These are phyloP conservation scores for Crassisporium funariophilum DNA, from an alignment of 768 basidiomycete species.

Conservation along the genomic window DNA sequence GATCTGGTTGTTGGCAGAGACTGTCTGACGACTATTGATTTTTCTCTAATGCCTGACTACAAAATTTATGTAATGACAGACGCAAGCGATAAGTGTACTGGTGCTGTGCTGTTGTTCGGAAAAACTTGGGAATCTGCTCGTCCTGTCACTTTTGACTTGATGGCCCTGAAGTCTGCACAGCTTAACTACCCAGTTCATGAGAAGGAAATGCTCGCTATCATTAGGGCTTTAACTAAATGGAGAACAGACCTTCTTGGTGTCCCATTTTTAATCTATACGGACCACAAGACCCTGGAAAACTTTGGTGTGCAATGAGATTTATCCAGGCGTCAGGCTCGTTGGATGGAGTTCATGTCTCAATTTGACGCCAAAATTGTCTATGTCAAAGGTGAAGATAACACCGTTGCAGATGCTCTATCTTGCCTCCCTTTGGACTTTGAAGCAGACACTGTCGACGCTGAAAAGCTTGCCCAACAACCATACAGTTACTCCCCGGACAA, in stretches of 20 bases:
- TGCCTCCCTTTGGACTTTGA: no score
- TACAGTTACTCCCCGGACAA: no score
- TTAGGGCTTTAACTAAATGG: constrained; percentile 32
- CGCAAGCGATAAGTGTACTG: constrained; percentile 29
- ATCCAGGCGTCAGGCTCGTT: constrained; percentile 30
- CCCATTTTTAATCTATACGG: constrained; percentile 30
- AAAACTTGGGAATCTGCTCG: constrained; percentile 31
- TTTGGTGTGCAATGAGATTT: constrained; percentile 35
- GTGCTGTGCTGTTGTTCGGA: constrained; percentile 34
- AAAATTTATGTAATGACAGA: constrained; percentile 37
- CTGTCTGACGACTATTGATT: constrained; percentile 18
- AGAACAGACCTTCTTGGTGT: constrained; percentile 22
- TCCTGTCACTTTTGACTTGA: constrained; percentile 36
- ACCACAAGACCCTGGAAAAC: constrained; percentile 38
- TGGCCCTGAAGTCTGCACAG: constrained; percentile 25
- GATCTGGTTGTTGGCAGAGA: constrained; percentile 9
- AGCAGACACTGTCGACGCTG: no score
- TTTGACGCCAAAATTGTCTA: constrained; percentile 38
- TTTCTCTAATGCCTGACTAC: constrained; percentile 20
- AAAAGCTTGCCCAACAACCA: no score
- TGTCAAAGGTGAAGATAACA: constrained; percentile 35
- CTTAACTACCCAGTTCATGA: constrained; percentile 40
- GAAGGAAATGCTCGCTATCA: constrained; percentile 39
- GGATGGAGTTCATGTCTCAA: constrained; percentile 37
- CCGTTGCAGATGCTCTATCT: constrained; percentile 39